Evolutionary conservation across 768 basidiomycete species (phyloP).

Genomic region (Pleurotus tuoliensis): DNA sequence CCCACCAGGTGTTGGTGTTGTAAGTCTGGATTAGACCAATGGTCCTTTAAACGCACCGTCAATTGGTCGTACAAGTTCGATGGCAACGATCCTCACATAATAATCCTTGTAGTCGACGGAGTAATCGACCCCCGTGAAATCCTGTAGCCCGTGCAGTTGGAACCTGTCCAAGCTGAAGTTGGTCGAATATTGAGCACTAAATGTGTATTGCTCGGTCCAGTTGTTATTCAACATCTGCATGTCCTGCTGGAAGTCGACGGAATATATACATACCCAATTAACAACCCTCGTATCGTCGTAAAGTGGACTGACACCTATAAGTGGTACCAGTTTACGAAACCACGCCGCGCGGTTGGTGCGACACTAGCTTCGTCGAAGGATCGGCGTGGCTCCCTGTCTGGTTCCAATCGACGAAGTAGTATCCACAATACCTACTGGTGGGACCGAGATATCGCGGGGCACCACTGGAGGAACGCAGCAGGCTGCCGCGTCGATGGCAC

Average conservation of each 20-base stretch:
- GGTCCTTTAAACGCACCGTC: background rate
- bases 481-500: no score
- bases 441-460: no score
- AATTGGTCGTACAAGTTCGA: background rate
- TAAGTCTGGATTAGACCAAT: background rate
- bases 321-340: no score
- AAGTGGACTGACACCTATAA: background rate
- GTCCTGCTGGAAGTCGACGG: background rate
- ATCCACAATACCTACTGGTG: no score
- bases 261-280: background rate
- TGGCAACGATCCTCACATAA: background rate
- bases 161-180: background rate
- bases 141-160: background rate
- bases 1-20: background rate
- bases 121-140: background rate
- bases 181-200: background rate
- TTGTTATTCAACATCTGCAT: constrained; percentile 5
- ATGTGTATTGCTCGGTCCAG: background rate
- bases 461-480: no score
- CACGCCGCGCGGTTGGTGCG: no score
- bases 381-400: no score
- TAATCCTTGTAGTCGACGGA: constrained; percentile 1
- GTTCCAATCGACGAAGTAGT: no score
- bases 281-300: no score
- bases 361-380: no score